Evolutionary conservation across 768 basidiomycete species (phyloP), one percentile per base, ranked within the genome.

Genomic region (Sporobolomyces pararoseus): DNA sequence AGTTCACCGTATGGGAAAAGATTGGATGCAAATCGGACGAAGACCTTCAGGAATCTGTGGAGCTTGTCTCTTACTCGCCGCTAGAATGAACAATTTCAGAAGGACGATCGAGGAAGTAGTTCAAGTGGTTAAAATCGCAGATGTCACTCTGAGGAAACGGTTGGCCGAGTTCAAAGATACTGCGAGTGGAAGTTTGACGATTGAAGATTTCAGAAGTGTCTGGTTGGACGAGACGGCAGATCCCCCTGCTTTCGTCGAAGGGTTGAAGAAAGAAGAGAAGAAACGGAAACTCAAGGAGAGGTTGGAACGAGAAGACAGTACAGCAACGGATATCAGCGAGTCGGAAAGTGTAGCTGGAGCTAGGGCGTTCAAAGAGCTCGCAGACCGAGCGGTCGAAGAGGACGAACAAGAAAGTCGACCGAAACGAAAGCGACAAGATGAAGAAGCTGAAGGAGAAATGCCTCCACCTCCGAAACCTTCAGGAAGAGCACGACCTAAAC

Each of bases 91-190:
- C 81, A 96, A 96, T 79, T 98, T 95, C 77, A 83, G 94, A 50
- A 83, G 96, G 53, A 90, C 88, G 31, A 84, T 97, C 16, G 90
- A 94, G 77, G 96, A 99, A 80, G 89, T 99, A 54, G 93, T 97
- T 25, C 96, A 99, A 78, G 93, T 99, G 21, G 96, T 98, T 74
- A 99, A 98, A 81, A 96, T 97, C 74, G 91, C 93, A n/a, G 93
- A 97, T 76, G 88, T 87, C 16, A 99, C 96, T 5, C 80, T 99
- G 50, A 87, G 88, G 81, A 97, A 95, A 79, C 86, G 96, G 23
- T 82, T 99, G 21, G 89, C 93, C 31, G 96, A 99, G 81, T 99
- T 99, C 83, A 90, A 88, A 78, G 86, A 85, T 74, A 97, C 93
- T 2, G 87, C 88, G 0, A 91, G 89, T 76, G 92, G 90, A 17